These are phyloP conservation scores for Rhododendron vialii DNA, from an alignment of 148 eudicot species.

Conservation along the genomic window DNA sequence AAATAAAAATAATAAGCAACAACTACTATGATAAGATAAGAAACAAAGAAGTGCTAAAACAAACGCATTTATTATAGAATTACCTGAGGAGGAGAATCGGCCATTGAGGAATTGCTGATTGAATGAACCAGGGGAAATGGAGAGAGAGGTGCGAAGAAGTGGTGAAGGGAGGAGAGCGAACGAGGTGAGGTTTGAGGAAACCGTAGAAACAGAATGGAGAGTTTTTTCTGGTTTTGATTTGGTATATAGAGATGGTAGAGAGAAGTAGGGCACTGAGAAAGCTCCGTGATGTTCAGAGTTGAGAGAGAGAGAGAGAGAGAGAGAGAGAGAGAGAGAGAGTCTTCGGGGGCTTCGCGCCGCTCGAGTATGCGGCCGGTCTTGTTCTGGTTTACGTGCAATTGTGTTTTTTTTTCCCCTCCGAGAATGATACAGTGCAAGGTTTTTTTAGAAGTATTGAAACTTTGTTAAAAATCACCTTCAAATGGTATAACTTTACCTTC, in stretches of 20 bases:
- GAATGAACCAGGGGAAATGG: neutral
- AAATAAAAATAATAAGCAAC: too few species aligned
- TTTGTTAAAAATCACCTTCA: too few species aligned
- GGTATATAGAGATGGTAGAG: neutral
- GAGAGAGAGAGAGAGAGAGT: neutral
- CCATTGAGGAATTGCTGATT: slow-evolving; percentile 11
- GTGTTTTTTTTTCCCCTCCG: too few species aligned
- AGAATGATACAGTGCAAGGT: too few species aligned
- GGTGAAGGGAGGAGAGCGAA: neutral
- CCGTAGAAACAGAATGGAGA: neutral
- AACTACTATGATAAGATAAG: neutral
- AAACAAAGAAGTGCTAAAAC: neutral
- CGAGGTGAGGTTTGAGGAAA: neutral
- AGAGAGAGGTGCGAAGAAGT: neutral
- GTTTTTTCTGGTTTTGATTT: neutral
- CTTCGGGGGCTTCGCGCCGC: too few species aligned
- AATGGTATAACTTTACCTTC: too few species aligned
- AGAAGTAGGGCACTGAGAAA: neutral
- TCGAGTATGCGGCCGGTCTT: neutral
- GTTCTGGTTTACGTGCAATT: too few species aligned
- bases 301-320: neutral
- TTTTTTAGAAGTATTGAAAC: too few species aligned
- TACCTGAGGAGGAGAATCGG: slow-evolving; percentile 14
- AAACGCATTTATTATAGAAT: neutral
- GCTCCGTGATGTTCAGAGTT: slow-evolving; percentile 1